A percentile compares a stretch with the other conserved stretches of the same genome.
These are phyloP conservation scores for Graphilbum fragrans DNA, from an alignment of 2,329 filamentous ascomycete genomes.

Conservation along the genomic window DNA sequence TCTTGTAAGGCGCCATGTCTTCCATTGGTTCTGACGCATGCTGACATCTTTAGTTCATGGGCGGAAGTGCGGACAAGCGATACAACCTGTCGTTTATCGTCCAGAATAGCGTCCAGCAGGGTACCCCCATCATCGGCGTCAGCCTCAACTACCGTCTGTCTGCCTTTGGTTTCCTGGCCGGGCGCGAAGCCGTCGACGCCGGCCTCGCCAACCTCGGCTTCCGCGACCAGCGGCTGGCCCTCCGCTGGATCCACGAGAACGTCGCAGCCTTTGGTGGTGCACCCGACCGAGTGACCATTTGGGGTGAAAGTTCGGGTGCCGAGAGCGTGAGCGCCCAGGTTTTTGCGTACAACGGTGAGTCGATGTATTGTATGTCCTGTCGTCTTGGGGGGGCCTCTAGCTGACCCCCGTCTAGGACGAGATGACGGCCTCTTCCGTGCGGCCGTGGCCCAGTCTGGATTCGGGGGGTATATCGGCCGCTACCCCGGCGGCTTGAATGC, in stretches of 20 bases:
- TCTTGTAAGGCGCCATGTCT: neutral
- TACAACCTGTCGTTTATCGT: conserved; percentile 52
- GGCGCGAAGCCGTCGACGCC: conserved; percentile 25
- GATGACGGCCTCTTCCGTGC: conserved; percentile 41
- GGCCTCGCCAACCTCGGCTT: conserved; percentile 38
- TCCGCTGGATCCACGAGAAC: conserved; percentile 38
- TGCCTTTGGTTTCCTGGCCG: conserved; percentile 39
- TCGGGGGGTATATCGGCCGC: conserved; percentile 4
- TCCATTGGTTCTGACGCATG: neutral
- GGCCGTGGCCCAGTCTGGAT: conserved; percentile 26
- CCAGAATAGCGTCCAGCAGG: conserved; percentile 25
- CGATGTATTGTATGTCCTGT: neutral
- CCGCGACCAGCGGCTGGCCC: conserved; percentile 34
- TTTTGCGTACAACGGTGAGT: conserved; percentile 35
- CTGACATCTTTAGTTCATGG: conserved; percentile 15
- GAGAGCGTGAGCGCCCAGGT: conserved; percentile 36
- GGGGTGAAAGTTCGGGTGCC: conserved; percentile 41
- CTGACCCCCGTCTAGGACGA: conserved; percentile 1
- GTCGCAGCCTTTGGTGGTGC: conserved; percentile 36
- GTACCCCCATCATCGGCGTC: conserved; percentile 32
- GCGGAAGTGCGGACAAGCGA: conserved; percentile 29
- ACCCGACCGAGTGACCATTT: conserved; percentile 33
- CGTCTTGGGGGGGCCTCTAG: neutral
- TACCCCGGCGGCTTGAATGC: conserved; percentile 23
- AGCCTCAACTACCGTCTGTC: conserved; percentile 34